Base-by-base conservation (phyloP, 202 grass and related monocot species). In the Setaria viridis region DNA sequence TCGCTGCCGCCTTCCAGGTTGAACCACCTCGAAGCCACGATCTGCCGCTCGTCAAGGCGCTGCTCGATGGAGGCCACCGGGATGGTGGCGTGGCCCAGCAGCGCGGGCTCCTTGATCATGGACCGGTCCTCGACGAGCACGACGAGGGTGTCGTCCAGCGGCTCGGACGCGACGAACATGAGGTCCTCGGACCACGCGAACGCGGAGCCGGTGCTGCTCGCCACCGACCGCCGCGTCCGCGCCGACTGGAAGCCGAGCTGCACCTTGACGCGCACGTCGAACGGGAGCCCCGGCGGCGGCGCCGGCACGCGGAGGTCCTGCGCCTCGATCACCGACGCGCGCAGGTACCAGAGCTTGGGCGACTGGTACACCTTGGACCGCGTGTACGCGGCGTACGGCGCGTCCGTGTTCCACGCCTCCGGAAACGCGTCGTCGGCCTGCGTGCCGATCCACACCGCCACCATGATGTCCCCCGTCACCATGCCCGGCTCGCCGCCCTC, bases 341-440 rank as follows among this genome's bases (percentile, higher is more conserved):
- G 87, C 14, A 99, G 88, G 88, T 99, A 99, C 91, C 91, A 95
- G 41, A 95, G 88, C 87, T 96, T 99, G 66, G 96, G 96, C 25
- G 96, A 99, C 46, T 96, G 91, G 86, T 99, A 99, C 70, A 99
- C 96, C 85, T 99, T 99, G n/a, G 91, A 88, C 3, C 93, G 89
- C 75, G 96, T 96, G 91, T 99, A 87, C 49, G 81, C 88, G 62
- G 86, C 79, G 83, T 95, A 99, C 0, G 93, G 86, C 49, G 88
- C 93, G 81, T 99, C 96, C 2, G 96, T 90, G 82, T 80, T 94
- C 90, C 90, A 92, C 50, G 96, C 91, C 82, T 94, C 96, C 13
- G 91, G 84, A 77, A 99, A 99, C 55, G 92, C 86, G 30, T 99
- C 96, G 57, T 99, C 96, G 11, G 96, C 96, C 80, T 99, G 96